Evolutionary conservation across 2,329 filamentous ascomycete species (phyloP), one percentile per base, ranked within the genome.

Genomic region (Aspergillus sp.): DNA sequence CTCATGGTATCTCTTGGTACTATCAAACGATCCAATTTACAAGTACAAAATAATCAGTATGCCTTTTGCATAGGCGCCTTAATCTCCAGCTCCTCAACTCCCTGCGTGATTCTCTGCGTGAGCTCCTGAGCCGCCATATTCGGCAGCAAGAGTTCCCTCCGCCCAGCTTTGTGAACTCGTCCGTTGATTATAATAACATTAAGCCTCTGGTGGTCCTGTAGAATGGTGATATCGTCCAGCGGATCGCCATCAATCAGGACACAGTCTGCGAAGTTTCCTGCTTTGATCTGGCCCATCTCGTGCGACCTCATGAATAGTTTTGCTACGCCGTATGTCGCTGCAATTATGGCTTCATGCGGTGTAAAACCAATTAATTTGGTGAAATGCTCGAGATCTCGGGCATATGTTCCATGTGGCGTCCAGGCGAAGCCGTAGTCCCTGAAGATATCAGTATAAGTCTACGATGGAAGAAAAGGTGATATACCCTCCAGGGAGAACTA

Each of bases 181-280:
- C 79, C 79, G 56, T 81, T 82, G 59, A 82, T 80, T 55, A 78
- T 70, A 31, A 81, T 81, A 15, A 79, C 64, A 58, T 80, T 74
- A 19, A 82, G 59, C 60, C 72, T 77, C 14, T 70, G 68, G 52
- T 77, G 75, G 25, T 80, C 72, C 58, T 81, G 78, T 3, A 81
- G 58, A 3, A 80, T 59, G 3, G 64, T 59, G 37, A 80, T 77
- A 56, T 80, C 69, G 17, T 77, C 67, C 43, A 80, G 52, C 1
- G 77, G 78, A 57, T 81, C 69, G 3, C 79, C 79, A 57, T 81
- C 73, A 2, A 82, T 76, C 4, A 82, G 64, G 43, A 82, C 76
- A 50, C 72, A 76, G 58, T 81, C 77, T 0, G 76, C 78, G 62
- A 72, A 78, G 58, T 76, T 76, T 0, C 78, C 76, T 2, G 70